phyloP scores from a whole-genome alignment of 2,329 filamentous ascomycete species.

The Plenodomus lindquistii region DNA sequence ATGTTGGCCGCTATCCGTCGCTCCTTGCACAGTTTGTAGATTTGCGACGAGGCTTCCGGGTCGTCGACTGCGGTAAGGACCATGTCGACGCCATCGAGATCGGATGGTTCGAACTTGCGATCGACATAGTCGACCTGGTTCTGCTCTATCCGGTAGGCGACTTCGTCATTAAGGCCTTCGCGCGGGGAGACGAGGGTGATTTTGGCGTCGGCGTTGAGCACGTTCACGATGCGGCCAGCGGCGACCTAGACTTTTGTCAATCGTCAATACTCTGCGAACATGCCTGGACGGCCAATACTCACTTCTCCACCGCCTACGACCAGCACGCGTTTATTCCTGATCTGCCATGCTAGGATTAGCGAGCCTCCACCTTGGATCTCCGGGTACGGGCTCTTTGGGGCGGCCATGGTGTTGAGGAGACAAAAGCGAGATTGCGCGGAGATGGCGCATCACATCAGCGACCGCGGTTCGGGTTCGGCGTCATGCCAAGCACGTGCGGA shows the following conservation, averaged over 20 bases:
- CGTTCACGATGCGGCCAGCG: constrained; percentile 88
- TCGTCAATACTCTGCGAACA: constrained; percentile 26
- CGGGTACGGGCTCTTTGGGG: constrained; percentile 66
- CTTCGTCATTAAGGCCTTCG: constrained; percentile 83
- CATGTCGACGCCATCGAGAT: constrained; percentile 82
- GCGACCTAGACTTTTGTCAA: constrained; percentile 71
- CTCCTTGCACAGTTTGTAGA: constrained; percentile 94
- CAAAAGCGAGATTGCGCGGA: constrained; percentile 22
- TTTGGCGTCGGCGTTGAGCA: constrained; percentile 90
- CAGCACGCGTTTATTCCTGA: constrained; percentile 84
- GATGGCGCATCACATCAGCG: constrained; percentile 17
- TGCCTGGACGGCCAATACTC: constrained; percentile 35
- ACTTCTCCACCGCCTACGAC: constrained; percentile 96
- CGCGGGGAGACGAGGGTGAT: constrained; percentile 84
- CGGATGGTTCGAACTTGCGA: constrained; percentile 81
- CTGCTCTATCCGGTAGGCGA: constrained; percentile 76
- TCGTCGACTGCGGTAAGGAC: constrained; percentile 94
- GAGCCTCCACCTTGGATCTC: constrained; percentile 88
- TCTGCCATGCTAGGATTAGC: constrained; percentile 93
- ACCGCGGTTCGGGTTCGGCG: constrained; percentile 15
- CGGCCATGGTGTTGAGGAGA: constrained; percentile 23
- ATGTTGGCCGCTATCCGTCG: constrained; percentile 87
- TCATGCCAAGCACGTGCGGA: constrained; percentile 13
- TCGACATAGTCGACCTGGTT: constrained; percentile 79
- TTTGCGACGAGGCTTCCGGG: constrained; percentile 81